Conservation (phyloP, 371 early-diverging fungal genomes). For the Hamiltosporidium tvaerminnensis region DNA sequence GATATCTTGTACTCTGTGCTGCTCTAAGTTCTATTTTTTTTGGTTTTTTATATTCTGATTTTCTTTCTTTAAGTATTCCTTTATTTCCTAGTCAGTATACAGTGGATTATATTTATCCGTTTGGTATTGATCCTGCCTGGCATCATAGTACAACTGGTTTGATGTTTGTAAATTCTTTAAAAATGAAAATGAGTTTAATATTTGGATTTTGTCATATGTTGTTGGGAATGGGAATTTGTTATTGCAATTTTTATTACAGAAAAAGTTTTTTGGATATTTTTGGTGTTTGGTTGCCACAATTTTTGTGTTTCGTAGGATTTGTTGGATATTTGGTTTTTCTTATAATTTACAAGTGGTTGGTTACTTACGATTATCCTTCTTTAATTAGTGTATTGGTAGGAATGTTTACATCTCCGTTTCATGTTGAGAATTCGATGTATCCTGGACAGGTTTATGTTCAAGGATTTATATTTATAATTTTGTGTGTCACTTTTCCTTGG, state of each 20-base stretch:
- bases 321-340: conserved; percentile 82
- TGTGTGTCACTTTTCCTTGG: conserved; percentile 82
- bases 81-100: conserved; percentile 64
- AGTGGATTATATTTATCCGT: conserved; percentile 49
- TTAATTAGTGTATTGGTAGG: conserved; percentile 87
- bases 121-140: conserved; percentile 70
- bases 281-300: conserved; percentile 76
- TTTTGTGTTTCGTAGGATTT: conserved; percentile 71
- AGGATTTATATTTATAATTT: conserved; percentile 62
- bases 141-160: conserved; percentile 66
- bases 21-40: conserved; percentile 83
- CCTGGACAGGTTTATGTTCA: conserved; percentile 62
- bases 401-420: conserved; percentile 91
- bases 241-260: conserved; percentile 74
- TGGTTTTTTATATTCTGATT: conserved; percentile 90
- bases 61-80: conserved; percentile 67
- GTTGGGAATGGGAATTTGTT: conserved; percentile 72
- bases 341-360: conserved; percentile 88
- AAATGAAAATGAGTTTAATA: conserved; percentile 95
- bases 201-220: conserved; percentile 91
- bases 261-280: conserved; percentile 64
- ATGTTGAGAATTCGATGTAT: conserved; percentile 58
- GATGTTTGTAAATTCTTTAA: conserved; percentile 89
- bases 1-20: conserved; percentile 88
- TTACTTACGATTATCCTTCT: conserved; percentile 71